Evolutionary conservation across 345 rosid species (phyloP).

Genomic region (Mangifera indica): DNA sequence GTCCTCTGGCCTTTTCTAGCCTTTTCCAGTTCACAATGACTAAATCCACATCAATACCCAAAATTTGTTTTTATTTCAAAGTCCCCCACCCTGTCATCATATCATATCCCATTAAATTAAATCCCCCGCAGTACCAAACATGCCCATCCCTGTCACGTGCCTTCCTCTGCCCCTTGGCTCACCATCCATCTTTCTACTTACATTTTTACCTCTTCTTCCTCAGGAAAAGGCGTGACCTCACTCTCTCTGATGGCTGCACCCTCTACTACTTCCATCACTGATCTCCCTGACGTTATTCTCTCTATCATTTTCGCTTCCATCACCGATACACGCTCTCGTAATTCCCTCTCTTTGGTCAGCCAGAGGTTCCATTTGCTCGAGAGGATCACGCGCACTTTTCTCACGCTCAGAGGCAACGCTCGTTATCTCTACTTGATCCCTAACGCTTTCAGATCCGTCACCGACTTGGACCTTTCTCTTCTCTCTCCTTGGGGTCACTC

Average conservation of each 20-base stretch:
- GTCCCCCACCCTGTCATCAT: too few species aligned
- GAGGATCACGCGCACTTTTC: constrained; percentile 65
- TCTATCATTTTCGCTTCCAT: constrained; percentile 48
- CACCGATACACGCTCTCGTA: constrained; percentile 62
- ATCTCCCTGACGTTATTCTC: constrained; percentile 73
- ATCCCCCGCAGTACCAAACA: too few species aligned
- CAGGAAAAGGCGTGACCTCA: not conserved
- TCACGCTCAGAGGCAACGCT: constrained; percentile 87
- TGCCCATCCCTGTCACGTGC: too few species aligned
- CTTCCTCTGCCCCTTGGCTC: too few species aligned
- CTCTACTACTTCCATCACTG: constrained; percentile 39
- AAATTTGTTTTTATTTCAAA: too few species aligned
- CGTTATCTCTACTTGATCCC: constrained; percentile 60
- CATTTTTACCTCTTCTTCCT: not conserved
- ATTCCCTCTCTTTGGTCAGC: constrained; percentile 67
- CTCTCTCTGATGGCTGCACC: not conserved
- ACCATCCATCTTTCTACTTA: too few species aligned
- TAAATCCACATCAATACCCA: too few species aligned
- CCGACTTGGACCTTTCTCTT: constrained; percentile 77
- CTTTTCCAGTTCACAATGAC: too few species aligned
- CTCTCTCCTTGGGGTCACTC: constrained; percentile 87
- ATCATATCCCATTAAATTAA: too few species aligned
- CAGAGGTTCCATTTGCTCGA: constrained; percentile 64
- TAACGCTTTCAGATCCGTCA: constrained; percentile 59
- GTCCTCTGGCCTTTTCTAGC: too few species aligned